phyloP scores from a whole-genome alignment of 257 asterid species.

The Oldenlandia corymbosa region DNA sequence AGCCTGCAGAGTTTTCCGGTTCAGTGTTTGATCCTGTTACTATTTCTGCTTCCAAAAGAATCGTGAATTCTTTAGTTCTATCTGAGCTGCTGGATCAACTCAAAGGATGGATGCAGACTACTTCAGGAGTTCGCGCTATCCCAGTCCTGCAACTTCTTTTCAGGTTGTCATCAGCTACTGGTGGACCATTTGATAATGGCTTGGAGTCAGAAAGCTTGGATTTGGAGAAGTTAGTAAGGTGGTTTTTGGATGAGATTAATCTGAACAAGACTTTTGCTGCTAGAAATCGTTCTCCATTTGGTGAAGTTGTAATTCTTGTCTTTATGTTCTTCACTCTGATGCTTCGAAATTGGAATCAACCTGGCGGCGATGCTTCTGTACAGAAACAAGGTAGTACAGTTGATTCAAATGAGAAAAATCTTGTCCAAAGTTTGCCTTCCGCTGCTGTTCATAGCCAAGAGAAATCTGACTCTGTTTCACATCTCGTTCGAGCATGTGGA shows the following conservation, averaged over 20 bases:
- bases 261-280: conserved; percentile 55
- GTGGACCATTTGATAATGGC: conserved; percentile 83
- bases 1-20: conserved; percentile 68
- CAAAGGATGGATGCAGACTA: conserved; percentile 90
- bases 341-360: conserved; percentile 99
- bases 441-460: conserved; percentile 52
- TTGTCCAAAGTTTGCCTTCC: conserved; percentile 40
- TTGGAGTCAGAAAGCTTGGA: conserved; percentile 63
- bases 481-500: conserved; percentile 69
- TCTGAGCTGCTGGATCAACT: conserved; percentile 94
- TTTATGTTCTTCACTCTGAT: conserved; percentile 94
- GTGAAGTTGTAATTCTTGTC: conserved; percentile 78
- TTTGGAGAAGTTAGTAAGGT: conserved; percentile 78
- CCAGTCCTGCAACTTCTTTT: conserved; percentile 95
- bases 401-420: conserved; percentile 61
- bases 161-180: conserved; percentile 87
- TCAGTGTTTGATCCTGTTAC: conserved; percentile 79
- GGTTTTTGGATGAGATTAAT: conserved; percentile 88
- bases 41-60: conserved; percentile 94
- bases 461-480: conserved; percentile 55
- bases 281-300: conserved; percentile 70
- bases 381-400: conserved; percentile 53
- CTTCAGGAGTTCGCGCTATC: conserved; percentile 82
- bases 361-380: conserved; percentile 64
- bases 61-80: conserved; percentile 85